Conservation (phyloP, 2,329 filamentous ascomycete genomes). For the Delphinella strobiligena region DNA sequence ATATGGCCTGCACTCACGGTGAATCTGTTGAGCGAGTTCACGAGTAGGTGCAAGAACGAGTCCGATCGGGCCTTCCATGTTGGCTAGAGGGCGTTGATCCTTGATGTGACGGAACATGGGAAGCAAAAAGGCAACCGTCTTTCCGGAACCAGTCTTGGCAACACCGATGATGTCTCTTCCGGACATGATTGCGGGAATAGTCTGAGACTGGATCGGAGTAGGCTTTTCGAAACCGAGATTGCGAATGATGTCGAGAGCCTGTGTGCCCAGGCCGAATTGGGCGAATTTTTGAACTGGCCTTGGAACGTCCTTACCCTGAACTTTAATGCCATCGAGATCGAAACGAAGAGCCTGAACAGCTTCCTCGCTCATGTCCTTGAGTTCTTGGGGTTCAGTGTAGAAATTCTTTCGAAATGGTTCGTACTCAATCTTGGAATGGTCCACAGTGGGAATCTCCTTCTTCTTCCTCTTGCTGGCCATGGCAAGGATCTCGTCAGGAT, state of each 20-base stretch:
- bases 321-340: constrained; percentile 91
- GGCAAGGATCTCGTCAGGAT: constrained; percentile 53
- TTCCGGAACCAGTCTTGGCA: constrained; percentile 94
- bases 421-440: constrained; percentile 79
- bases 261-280: constrained; percentile 79
- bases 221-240: constrained; percentile 75
- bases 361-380: constrained; percentile 70
- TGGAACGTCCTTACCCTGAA: constrained; percentile 75
- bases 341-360: constrained; percentile 71
- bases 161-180: constrained; percentile 92
- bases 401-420: constrained; percentile 86
- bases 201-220: constrained; percentile 90
- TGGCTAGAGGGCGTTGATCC: constrained; percentile 72
- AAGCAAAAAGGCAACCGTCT: constrained; percentile 88
- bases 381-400: constrained; percentile 79
- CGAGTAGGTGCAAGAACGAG: constrained; percentile 90
- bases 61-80: constrained; percentile 75
- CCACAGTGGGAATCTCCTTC: constrained; percentile 80
- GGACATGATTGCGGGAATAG: constrained; percentile 89
- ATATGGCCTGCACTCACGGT: constrained; percentile 89
- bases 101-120: constrained; percentile 98
- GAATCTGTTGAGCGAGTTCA: constrained; percentile 87
- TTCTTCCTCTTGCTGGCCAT: constrained; percentile 64
- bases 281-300: constrained; percentile 96
- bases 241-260: constrained; percentile 75